phyloP scores from a whole-genome alignment of 2,329 filamentous ascomycete genomes.

The Cladophialophora psammophila region DNA sequence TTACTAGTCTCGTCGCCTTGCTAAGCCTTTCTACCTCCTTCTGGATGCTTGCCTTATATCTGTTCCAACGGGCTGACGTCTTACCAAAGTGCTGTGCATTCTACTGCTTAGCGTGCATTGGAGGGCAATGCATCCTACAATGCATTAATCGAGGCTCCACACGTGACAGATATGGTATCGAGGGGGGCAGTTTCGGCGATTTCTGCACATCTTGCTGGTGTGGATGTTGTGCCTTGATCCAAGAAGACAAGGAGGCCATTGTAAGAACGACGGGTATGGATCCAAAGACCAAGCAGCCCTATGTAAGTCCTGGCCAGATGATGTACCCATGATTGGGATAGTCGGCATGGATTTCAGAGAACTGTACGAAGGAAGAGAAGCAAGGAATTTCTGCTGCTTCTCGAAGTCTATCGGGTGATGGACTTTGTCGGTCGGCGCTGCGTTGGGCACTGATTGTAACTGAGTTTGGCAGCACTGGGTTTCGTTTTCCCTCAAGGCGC shows the following conservation, averaged over 20 bases:
- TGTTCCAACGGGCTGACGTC: background rate
- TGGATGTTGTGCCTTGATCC: slow-evolving; percentile 63
- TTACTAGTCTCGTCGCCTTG: slow-evolving; percentile 6
- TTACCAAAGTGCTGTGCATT: slow-evolving; percentile 48
- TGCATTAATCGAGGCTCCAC: slow-evolving; percentile 64
- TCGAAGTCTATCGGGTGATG: background rate
- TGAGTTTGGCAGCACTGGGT: background rate
- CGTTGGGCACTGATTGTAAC: background rate
- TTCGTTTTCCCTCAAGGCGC: background rate
- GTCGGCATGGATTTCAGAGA: background rate
- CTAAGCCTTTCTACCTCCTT: background rate
- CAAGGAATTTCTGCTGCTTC: background rate
- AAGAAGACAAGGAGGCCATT: slow-evolving; percentile 64
- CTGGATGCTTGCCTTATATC: background rate
- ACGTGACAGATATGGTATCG: slow-evolving; percentile 62
- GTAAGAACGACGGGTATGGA: slow-evolving; percentile 38
- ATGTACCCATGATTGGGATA: slow-evolving; percentile 25
- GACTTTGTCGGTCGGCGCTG: background rate
- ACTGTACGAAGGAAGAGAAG: background rate
- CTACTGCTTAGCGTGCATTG: slow-evolving; percentile 43
- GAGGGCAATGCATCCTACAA: slow-evolving; percentile 51
- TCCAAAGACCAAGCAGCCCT: slow-evolving; percentile 38
- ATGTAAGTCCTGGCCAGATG: slow-evolving; percentile 33
- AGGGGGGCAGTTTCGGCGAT: slow-evolving; percentile 58
- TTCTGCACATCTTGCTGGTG: slow-evolving; percentile 64